Evolutionary conservation across 2,329 filamentous ascomycete genomes (phyloP), one percentile per base, ranked within the genome.

Genomic region (Fusarium metavorans): DNA sequence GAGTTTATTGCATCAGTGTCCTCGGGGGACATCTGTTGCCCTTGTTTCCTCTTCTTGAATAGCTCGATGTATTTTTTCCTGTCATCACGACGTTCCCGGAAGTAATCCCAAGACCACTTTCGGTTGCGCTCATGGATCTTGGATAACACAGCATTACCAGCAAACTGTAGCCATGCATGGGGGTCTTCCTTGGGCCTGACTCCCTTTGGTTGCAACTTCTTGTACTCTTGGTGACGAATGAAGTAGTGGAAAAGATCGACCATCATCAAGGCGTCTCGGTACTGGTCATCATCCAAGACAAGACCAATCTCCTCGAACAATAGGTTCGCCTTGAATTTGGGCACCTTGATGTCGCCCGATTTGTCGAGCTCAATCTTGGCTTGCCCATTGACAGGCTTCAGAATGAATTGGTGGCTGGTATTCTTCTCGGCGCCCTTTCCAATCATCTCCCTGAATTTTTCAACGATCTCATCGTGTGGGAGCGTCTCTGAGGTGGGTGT

Each of bases 181-280:
- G 97, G 96, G 77, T 98, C 94, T 82, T 98, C 94, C 80, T 95
- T 97, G 0, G 95, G 94, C 0, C 90, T 89, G 67, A 92, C 89
- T 1, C 88, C 92, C 80, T 97, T 97, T 5, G 97, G 97, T 78
- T 98, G 95, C 68, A 95, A 88, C 78, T 93, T 96, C 81, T 97
- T 97, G 86, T 98, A 98, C 82, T 99, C 96, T 82, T 98, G 97
- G 76, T 99, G 97, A 35, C 96, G 92, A 77, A 98, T 94, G 82
- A 98, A 99, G 84, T 98, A 98, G 83, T 99, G 97, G 86, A 99
- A 99, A 4, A 98, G 87, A 81, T 99, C 97, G 2, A 98, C 94
- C 87, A 99, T 94, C 97, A 99, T 99, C 68, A 99, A 85, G 6
- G 93, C 95, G 84, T 99, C 97, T 34, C 97, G 93, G 81, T 99